Percentiles rank a stretch among this genome's conserved stretches.
phyloP scores from a whole-genome alignment of 768 basidiomycete species.

The Pleurotus eryngii region DNA sequence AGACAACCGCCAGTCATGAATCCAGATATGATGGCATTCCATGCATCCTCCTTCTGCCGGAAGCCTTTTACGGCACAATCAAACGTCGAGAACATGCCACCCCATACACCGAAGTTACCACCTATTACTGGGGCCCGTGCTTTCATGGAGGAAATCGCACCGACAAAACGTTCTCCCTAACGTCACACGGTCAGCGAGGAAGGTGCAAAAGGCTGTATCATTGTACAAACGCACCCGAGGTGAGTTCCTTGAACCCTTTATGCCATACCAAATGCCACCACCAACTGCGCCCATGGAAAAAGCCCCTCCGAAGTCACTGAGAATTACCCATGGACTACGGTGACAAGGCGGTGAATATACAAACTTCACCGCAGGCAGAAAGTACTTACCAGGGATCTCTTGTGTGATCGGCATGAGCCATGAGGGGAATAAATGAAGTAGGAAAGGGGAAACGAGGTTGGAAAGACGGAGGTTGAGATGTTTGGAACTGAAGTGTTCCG shows the following conservation, averaged over 20 bases:
- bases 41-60: conserved; percentile 96
- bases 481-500: neutral
- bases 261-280: conserved; percentile 97
- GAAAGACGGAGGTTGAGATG: neutral
- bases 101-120: conserved; percentile 94
- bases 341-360: neutral
- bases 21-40: conserved; percentile 98
- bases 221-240: conserved; percentile 63
- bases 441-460: conserved; percentile 12
- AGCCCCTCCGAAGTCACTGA: conserved; percentile 97
- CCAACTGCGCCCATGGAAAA: conserved; percentile 98
- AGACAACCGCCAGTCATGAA: conserved; percentile 98
- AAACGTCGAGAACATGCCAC: conserved; percentile 98
- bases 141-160: conserved; percentile 95
- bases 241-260: conserved; percentile 96
- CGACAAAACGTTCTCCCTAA: conserved; percentile 91
- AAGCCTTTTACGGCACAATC: conserved; percentile 98
- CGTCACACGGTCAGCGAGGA: conserved; percentile 12
- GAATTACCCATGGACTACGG: conserved; percentile 92
- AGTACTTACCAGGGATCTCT: conserved; percentile 80
- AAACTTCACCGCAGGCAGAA: neutral
- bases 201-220: neutral
- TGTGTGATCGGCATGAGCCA: conserved; percentile 92
- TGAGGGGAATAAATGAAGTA: conserved; percentile 26
- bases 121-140: conserved; percentile 97